These are phyloP conservation scores for Paramecium tetraurelia DNA, from an alignment of 73 alveolate genomes.

Conservation along the genomic window DNA sequence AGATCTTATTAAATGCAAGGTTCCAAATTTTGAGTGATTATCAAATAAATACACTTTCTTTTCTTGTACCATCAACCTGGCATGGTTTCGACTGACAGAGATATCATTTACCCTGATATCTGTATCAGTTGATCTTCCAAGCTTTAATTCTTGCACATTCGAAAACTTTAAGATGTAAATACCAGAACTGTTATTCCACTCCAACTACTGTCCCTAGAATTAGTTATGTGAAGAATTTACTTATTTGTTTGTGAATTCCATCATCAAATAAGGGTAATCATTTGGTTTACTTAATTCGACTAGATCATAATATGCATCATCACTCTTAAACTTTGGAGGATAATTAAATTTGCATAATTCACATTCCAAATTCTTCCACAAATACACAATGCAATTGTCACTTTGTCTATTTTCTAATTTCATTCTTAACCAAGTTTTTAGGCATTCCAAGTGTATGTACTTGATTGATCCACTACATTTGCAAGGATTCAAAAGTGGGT, in stretches of 20 bases:
- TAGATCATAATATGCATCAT: conserved; percentile 54
- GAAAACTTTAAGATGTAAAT: not conserved
- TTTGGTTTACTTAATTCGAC: conserved; percentile 52
- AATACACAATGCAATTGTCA: conserved; percentile 58
- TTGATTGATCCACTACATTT: conserved; percentile 75
- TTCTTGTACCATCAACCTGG: not conserved
- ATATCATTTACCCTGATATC: conserved; percentile 55
- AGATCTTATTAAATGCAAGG: conserved; percentile 34
- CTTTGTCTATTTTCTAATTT: conserved; percentile 66
- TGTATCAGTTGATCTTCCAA: conserved; percentile 60
- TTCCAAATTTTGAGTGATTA: conserved; percentile 57
- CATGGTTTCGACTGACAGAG: conserved; percentile 54
- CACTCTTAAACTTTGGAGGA: conserved; percentile 51
- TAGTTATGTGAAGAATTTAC: not conserved
- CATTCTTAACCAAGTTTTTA: conserved; percentile 70
- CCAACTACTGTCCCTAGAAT: not conserved
- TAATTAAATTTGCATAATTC: conserved; percentile 71
- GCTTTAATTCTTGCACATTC: not conserved
- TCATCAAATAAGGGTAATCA: conserved; percentile 40
- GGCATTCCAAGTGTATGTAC: conserved; percentile 68
- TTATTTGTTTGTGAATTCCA: conserved; percentile 1
- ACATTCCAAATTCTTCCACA: conserved; percentile 75
- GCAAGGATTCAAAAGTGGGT: conserved; percentile 73
- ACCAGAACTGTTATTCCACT: not conserved
- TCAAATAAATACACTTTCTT: not conserved